phyloP scores from a whole-genome alignment of 163 green algal genomes.

The Chlamydomonas reinhardtii region DNA sequence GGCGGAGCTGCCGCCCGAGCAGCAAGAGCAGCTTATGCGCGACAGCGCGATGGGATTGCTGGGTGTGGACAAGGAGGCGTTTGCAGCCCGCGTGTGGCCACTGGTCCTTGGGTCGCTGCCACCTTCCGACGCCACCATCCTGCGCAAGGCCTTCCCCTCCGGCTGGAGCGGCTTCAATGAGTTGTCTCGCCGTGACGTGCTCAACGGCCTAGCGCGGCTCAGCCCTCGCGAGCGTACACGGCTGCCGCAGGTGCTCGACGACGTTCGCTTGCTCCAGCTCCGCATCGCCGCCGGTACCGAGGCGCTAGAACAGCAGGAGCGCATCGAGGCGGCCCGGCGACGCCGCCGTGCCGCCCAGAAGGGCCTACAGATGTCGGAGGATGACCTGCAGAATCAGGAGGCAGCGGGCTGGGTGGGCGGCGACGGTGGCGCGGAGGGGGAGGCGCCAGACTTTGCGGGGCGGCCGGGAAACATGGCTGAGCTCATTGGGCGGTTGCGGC shows the following conservation, averaged over 20 bases:
- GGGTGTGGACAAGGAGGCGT: background rate
- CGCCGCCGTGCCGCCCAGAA: conserved; percentile 19
- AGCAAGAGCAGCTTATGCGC: background rate
- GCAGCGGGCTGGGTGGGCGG: background rate
- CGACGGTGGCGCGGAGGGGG: background rate
- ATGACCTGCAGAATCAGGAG: background rate
- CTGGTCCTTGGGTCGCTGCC: conserved; percentile 4
- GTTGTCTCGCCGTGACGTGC: conserved; percentile 3
- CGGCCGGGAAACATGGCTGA: background rate
- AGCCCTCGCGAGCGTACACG: background rate
- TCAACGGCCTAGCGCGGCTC: background rate
- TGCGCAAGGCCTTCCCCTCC: conserved; percentile 3
- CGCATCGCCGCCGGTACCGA: background rate
- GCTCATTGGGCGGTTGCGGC: background rate
- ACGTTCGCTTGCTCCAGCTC: background rate
- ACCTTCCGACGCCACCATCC: background rate
- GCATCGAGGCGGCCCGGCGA: background rate
- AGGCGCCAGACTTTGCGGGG: background rate
- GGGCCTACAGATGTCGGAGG: conserved; percentile 1
- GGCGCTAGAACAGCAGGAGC: background rate
- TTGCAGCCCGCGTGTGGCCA: background rate
- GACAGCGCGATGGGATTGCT: background rate
- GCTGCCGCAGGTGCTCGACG: background rate
- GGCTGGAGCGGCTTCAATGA: conserved; percentile 10
- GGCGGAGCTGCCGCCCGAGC: background rate